Evolutionary conservation across 331 rosid species (phyloP).

Genomic region (Acacia pycnantha): DNA sequence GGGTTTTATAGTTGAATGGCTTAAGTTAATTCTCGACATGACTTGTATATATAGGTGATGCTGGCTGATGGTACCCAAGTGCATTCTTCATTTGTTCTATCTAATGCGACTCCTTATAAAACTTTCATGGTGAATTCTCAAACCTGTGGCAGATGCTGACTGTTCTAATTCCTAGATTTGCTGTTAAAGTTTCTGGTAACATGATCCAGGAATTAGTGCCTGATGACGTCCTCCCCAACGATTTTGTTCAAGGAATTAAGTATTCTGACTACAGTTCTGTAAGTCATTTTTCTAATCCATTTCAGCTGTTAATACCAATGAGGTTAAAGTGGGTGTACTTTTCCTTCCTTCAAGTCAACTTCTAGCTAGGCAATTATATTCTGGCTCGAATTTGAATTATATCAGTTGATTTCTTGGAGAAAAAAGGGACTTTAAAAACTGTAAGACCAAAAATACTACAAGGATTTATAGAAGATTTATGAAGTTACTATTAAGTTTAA

Average conservation of each 20-base stretch:
- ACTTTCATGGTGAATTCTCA: conserved; percentile 62
- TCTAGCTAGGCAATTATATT: neutral
- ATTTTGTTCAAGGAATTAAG: conserved; percentile 54
- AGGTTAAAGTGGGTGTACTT: neutral
- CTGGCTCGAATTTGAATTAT: neutral
- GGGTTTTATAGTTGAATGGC: conserved; percentile 20
- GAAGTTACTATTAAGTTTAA: neutral
- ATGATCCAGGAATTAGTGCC: conserved; percentile 66
- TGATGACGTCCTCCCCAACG: conserved; percentile 50
- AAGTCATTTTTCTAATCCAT: conserved; percentile 36
- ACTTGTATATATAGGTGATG: conserved; percentile 47
- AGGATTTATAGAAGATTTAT: neutral
- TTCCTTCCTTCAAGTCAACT: neutral
- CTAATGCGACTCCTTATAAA: conserved; percentile 72
- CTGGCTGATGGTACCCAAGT: conserved; percentile 67
- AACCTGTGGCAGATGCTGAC: conserved; percentile 13
- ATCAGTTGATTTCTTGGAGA: neutral
- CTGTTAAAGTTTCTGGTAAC: conserved; percentile 24
- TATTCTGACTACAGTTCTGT: conserved; percentile 68
- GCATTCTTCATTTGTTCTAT: conserved; percentile 59
- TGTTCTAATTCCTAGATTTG: conserved; percentile 13
- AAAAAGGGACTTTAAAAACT: neutral
- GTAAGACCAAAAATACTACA: neutral
- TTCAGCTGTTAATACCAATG: conserved; percentile 7
- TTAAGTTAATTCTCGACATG: conserved; percentile 19